A percentile compares a stretch with the other conserved stretches of the same genome.
Evolutionary conservation across 805 yeast genomes (phyloP).

Genomic region (Danielia oregonensis): DNA sequence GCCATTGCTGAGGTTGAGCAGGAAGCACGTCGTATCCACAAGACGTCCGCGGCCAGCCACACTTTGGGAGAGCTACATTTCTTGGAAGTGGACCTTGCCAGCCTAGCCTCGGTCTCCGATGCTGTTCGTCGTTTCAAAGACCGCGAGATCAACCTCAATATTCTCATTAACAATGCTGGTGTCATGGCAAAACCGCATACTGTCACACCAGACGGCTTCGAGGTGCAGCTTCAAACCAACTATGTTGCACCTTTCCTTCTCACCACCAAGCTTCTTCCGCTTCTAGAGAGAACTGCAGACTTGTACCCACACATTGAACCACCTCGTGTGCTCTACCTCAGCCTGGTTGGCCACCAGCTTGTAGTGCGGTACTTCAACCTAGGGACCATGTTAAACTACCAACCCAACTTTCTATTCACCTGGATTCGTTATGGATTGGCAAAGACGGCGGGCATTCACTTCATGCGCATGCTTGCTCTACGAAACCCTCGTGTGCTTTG

Average conservation of each 20-base stretch:
- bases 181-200: conserved; percentile 72
- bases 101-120: conserved; percentile 27
- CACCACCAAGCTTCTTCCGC: conserved; percentile 55
- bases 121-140: conserved; percentile 47
- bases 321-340: conserved; percentile 59
- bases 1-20: conserved; percentile 53
- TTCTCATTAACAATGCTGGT: conserved; percentile 76
- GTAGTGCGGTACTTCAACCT: conserved; percentile 46
- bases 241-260: conserved; percentile 72
- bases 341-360: conserved; percentile 63
- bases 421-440: conserved; percentile 78
- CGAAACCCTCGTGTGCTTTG: conserved; percentile 64
- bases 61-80: conserved; percentile 49
- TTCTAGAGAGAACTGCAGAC: conserved; percentile 41
- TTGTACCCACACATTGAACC: conserved; percentile 23
- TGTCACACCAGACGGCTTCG: conserved; percentile 66
- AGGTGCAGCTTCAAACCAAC: conserved; percentile 75
- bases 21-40: conserved; percentile 43
- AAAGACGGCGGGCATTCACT: conserved; percentile 75
- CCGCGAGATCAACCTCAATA: conserved; percentile 50
- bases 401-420: conserved; percentile 67
- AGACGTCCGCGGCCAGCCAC: conserved; percentile 20
- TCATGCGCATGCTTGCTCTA: conserved; percentile 58
- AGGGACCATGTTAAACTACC: conserved; percentile 46
- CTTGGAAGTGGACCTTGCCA: conserved; percentile 52